These are phyloP conservation scores for Hamamelis virginiana DNA, from an alignment of 164 flowering plant genomes.

Conservation along the genomic window DNA sequence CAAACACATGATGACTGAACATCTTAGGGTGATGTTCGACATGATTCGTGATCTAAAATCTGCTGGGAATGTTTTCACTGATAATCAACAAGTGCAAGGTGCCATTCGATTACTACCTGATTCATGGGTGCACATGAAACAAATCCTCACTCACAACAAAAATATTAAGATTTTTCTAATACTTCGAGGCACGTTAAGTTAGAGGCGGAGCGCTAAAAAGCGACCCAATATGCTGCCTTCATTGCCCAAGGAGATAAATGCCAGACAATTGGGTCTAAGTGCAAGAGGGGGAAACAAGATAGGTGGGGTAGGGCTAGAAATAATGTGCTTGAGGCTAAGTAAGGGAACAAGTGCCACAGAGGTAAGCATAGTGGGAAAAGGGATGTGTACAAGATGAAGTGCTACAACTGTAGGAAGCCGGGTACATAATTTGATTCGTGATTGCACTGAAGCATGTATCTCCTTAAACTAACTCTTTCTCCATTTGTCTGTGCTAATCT, in stretches of 20 bases:
- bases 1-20: not conserved
- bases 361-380: not conserved
- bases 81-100: not conserved
- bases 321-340: not conserved
- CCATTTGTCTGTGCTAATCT: not conserved
- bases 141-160: too few species aligned
- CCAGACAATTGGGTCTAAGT: too few species aligned
- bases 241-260: not conserved
- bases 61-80: too few species aligned
- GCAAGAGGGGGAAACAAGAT: too few species aligned
- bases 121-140: not conserved
- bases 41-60: not conserved
- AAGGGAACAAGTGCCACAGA: too few species aligned
- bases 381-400: not conserved
- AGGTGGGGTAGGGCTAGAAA: not conserved
- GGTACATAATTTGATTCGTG: too few species aligned
- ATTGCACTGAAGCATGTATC: not conserved
- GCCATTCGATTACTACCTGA: not conserved
- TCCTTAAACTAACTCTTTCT: not conserved
- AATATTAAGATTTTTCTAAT: not conserved
- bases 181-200: not conserved
- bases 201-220: not conserved
- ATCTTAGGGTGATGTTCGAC: not conserved
- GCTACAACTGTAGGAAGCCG: not conserved
- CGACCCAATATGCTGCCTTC: not conserved